Evolutionary conservation across 176 grass and related monocot species (phyloP).

Genomic region (barley (Hordeum vulgare)): MorexV3_pseudomolecules_assembly NC_058523.1:523926787-523927286

Average conservation of each 20-base stretch:
- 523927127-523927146: conserved; percentile 62
- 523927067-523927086: conserved; percentile 55
- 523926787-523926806: conserved; percentile 60
- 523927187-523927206: not conserved
- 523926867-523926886: conserved; percentile 37
- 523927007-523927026: not conserved
- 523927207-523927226: conserved; percentile 37
- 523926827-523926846: conserved; percentile 59
- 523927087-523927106: conserved; percentile 56
- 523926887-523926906: not conserved
- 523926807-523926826: conserved; percentile 63
- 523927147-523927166: conserved; percentile 15
- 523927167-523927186: not conserved
- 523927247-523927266: conserved; percentile 55
- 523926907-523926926: not conserved
- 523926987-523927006: conserved; percentile 47
- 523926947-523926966: conserved; percentile 61
- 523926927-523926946: not conserved
- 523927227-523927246: conserved; percentile 59
- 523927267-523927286: conserved; percentile 32
- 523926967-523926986: conserved; percentile 50
- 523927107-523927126: conserved; percentile 76
- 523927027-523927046: not conserved
- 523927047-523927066: conserved; percentile 4
- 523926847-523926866: conserved; percentile 45